Base-by-base conservation (phyloP, 1,284 basidiomycete species). In the Melampsora larici-populina region DNA sequence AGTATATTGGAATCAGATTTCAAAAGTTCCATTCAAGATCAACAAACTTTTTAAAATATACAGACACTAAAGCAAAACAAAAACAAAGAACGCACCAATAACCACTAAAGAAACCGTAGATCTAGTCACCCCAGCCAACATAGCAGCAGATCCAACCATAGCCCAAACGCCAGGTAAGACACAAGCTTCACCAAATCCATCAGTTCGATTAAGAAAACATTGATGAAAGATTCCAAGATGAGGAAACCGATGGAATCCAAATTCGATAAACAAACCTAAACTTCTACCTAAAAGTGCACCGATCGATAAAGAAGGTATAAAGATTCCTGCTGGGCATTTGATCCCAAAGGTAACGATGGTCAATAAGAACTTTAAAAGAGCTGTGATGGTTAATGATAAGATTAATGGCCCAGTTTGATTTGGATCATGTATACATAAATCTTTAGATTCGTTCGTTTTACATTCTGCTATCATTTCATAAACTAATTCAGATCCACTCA, bases 231-330 rank as follows among this genome's bases (percentile, higher is more conserved):
- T 84, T 0, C 86, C 80, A 46, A 87, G 86, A 46, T 88, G 80
- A 0, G 93, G 92, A 81, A 91, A 85, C 63, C 86, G 87, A 83
- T 87, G 89, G 82, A 93, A 91, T 73, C 91, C 81, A 84, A 89
- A 92, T 83, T 96, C 92, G 84, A 98, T 88, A 2, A 86, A 81
- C 62, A 97, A 89, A 26, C 97, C 97, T 31, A 95, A 83, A 68
- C 97, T 90, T 29, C 96, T 88, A 2, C 96, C 96, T 63, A 92
- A 92, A 81, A 94, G 95, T 0, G 96, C 97, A 24, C 96, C 97
- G n/a, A 97, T 94, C 26, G 93, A 94, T 36, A 99, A 88, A 0
- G 94, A 94, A 0, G 97, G 96, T 36, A 99, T 93, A 85, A 99
- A 99, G 81, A 99, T 96, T 1, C 96, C 96, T 5, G 95, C 94